phyloP scores from a whole-genome alignment of 1,284 basidiomycete genomes.

The Phlebopus sp. region DNA sequence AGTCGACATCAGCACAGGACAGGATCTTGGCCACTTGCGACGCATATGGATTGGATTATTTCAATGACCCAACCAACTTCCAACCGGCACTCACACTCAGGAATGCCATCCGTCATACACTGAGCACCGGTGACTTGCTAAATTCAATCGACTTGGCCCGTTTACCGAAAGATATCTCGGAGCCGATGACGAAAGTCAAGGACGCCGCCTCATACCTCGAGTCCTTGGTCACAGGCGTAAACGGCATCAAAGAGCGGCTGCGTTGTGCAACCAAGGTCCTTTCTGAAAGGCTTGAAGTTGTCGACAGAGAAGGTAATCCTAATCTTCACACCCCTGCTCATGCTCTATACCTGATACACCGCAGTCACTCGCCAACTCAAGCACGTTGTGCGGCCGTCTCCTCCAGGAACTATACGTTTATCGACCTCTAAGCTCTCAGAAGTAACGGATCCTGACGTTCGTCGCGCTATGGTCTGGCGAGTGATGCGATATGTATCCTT shows the following conservation, averaged over 20 bases:
- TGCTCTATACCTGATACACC: constrained; percentile 12
- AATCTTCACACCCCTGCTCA: constrained; percentile 9
- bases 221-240: constrained; percentile 29
- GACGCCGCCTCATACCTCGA: constrained; percentile 23
- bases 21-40: constrained; percentile 74
- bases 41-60: constrained; percentile 54
- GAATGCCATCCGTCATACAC: constrained; percentile 60
- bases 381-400: constrained; percentile 38
- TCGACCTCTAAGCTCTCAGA: constrained; percentile 32
- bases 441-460: constrained; percentile 38
- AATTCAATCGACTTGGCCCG: constrained; percentile 12
- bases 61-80: constrained; percentile 67
- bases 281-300: constrained; percentile 29
- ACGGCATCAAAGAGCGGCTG: constrained; percentile 34
- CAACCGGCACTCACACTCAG: constrained; percentile 66
- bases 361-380: constrained; percentile 40
- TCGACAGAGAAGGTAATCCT: constrained; percentile 35
- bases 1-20: constrained; percentile 43
- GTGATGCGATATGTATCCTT: constrained; percentile 68
- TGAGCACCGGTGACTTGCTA: constrained; percentile 15
- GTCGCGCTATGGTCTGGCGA: constrained; percentile 51
- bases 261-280: constrained; percentile 36
- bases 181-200: constrained; percentile 34
- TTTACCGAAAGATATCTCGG: constrained; percentile 29
- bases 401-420: constrained; percentile 51